These are phyloP conservation scores for Plectosphaerella cucumerina DNA, from an alignment of 2,329 filamentous ascomycete genomes.

Conservation along the genomic window DNA sequence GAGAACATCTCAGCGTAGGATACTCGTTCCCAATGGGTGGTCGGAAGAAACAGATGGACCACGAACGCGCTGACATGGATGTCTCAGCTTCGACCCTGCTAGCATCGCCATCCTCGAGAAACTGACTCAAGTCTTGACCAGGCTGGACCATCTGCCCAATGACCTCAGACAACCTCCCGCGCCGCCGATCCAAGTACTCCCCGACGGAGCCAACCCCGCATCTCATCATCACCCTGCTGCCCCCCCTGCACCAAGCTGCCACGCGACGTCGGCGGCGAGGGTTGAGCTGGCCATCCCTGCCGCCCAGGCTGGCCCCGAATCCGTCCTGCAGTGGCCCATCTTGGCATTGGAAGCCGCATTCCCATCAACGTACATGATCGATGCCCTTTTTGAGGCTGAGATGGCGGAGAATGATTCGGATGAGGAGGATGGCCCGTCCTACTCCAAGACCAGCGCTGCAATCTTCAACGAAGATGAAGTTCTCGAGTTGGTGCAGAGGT, in stretches of 20 bases:
- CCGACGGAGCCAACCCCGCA: too few species aligned
- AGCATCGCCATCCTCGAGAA: not conserved
- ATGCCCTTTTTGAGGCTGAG: not conserved
- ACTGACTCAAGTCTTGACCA: not conserved
- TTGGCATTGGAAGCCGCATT: not conserved
- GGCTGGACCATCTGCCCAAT: not conserved
- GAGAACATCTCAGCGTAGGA: conserved; percentile 1
- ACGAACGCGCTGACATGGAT: not conserved
- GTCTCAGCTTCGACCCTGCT: not conserved
- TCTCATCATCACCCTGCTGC: too few species aligned
- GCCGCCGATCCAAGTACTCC: too few species aligned
- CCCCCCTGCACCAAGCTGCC: not conserved
- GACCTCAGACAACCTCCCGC: not conserved
- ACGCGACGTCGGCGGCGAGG: not conserved
- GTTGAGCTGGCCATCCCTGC: not conserved
- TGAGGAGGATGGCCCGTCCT: not conserved
- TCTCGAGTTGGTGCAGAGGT: not conserved
- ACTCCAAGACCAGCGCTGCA: not conserved
- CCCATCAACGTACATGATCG: not conserved
- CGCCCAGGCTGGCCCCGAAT: not conserved
- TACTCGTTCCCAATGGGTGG: too few species aligned
- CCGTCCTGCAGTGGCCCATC: not conserved
- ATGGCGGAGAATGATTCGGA: not conserved
- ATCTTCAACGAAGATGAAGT: conserved; percentile 1
- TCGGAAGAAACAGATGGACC: too few species aligned